Evolutionary conservation across 2,329 filamentous ascomycete genomes (phyloP).

Genomic region (Botrytis pseudocinerea): DNA sequence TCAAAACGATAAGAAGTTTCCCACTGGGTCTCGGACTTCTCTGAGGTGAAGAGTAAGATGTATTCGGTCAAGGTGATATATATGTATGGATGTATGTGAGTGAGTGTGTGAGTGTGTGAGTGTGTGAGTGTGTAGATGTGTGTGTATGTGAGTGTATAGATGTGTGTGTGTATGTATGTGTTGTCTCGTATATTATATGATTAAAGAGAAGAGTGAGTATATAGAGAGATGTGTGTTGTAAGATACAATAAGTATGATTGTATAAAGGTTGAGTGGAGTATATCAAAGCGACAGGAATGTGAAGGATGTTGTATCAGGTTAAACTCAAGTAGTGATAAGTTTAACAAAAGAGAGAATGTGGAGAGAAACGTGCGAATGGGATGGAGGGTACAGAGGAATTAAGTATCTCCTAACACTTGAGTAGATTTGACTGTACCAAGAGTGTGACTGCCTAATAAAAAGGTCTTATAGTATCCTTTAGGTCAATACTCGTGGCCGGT

Average conservation of each 20-base stretch:
- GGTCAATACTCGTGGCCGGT: conserved; percentile 20
- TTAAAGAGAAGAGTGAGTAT: not conserved
- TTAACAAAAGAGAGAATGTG: conserved; percentile 18
- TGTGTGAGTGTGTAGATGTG: not conserved
- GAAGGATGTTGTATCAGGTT: conserved; percentile 6
- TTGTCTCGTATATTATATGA: not conserved
- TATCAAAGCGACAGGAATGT: conserved; percentile 19
- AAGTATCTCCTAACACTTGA: conserved; percentile 22
- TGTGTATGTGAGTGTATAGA: not conserved
- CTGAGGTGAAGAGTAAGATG: not conserved
- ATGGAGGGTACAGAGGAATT: conserved; percentile 20
- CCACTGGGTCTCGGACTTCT: conserved; percentile 13
- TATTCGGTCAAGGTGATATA: not conserved
- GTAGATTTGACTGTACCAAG: conserved; percentile 10
- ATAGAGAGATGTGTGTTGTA: not conserved
- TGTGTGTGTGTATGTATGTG: not conserved
- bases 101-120: not conserved
- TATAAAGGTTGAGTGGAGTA: not conserved
- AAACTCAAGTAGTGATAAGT: conserved; percentile 9
- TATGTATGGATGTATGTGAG: not conserved
- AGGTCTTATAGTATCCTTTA: conserved; percentile 7
- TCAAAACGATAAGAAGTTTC: conserved; percentile 9
- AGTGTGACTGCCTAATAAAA: conserved; percentile 22
- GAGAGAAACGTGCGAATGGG: not conserved
- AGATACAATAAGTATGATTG: conserved; percentile 1